Evolutionary conservation across 2,329 filamentous ascomycete species (phyloP), one percentile per base, ranked within the genome.

Genomic region (Xylariaceae sp.): DNA sequence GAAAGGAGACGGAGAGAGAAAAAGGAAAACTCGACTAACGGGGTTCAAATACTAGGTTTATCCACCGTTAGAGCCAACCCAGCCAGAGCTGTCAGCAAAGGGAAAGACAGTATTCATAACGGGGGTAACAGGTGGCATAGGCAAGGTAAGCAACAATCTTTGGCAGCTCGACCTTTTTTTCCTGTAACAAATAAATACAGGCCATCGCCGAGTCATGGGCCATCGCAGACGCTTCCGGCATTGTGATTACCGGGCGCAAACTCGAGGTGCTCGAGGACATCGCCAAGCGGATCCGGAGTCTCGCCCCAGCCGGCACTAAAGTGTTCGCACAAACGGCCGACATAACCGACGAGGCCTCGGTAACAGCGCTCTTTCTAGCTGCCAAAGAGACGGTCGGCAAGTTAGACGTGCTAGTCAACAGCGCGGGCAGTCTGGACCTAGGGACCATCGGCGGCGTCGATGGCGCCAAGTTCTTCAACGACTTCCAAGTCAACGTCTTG

Each of bases 61-160:
- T 50, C 54, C 58, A 16, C 41, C 49, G 17, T 36, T 61, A 44
- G 55, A 60, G 42, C 54, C 57, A 28, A 53, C 54, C 31, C 54
- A 52, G 41, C 56, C 57, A 31, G 59, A 53, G 42, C 56, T 61
- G 16, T 56, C 59, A 40, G 59, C 59, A 19, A 50, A 53, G 43
- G 57, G 57, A 22, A 57, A 61, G 42, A 55, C 55, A 2, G 59
- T 60, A n/a, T 52, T 61, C 31, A 51, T 61, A 38, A 61, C 59
- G 13, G 59, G 57, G 22, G 59, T 61, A 34, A 54, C 56, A 11
- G 59, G 57, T 31, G 57, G 57, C 36, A 54, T 61, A 31, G 59
- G 51, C 45, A 60, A 60, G 57, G 55, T 51, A 53, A 60, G 50
- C 41, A 54, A n/a, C 34, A 3, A 47, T 48, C 44, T 45, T 39